Evolutionary conservation across 169 alveolate species (phyloP), one percentile per base, ranked within the genome.

Genomic region (Fabrea salina): DNA sequence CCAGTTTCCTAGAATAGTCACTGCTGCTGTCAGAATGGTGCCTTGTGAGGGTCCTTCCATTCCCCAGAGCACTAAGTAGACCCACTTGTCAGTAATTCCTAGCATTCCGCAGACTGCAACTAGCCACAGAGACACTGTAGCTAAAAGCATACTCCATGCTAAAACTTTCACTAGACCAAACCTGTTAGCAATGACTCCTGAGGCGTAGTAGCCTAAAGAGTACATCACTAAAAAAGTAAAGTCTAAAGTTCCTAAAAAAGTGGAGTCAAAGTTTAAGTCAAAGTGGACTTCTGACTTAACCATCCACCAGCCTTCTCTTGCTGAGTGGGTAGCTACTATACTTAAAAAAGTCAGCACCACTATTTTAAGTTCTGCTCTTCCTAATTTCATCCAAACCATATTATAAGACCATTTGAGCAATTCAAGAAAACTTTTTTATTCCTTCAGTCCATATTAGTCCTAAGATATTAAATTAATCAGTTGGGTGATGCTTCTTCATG

Each of bases 1-100:
- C 67, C 67, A 41, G n/a, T 70, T 41, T 27, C 79, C 49, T 66
- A 50, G 30, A 6, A 70, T 70, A n/a, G 79, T 19, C 0, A 70
- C 66, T 3, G 50, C 49, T 25, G 51, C 22, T 47, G 66, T 40
- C 68, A 59, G 49, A 25, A 50, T 35, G 22, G 79, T 50, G 16
- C 54, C 27, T 27, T 70, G 79, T 16, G 49, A 25, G 16, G 49
- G 16, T 5, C 79, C 79, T 47, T 25, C 39, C 16, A 70, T 4
- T 22, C 50, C 79, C n/a, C n/a, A 70, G 16, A 44, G 19, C 16
- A 70, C 32, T 1, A 27, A 25, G 37, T 47, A 70, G 5, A 47
- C 7, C 49, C 1, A 22, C 22, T 22, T 27, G 32, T 19, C 32
- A 25, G 13, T 22, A 4, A 70, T 40, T 41, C 41, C 13, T 4